Evolutionary conservation across 306 rosid species (phyloP), one percentile per base, ranked within the genome.

Genomic region (Lotus japonicus): DNA sequence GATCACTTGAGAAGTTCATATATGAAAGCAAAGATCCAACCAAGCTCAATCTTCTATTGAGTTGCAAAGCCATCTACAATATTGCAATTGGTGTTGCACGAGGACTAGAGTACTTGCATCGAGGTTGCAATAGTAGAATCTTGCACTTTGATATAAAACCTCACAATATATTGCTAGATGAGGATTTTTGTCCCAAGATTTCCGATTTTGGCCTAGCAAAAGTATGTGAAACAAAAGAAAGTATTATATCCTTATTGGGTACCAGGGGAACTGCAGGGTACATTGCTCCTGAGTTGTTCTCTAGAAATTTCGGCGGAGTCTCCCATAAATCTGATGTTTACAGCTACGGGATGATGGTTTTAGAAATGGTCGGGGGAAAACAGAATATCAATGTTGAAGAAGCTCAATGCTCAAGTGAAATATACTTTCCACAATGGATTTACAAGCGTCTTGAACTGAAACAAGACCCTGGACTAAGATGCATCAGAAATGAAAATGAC

Each of bases 201-300:
- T 49, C 82, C 0, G 89, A 84, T 48, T 84, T 84, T 10, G 86
- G 86, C 19, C 84, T 81, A 23, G 78, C 86, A 6, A 84, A 76
- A 73, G 26, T 84, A 3, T 81, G 86, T 5, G 23, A 16, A 0
- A 48, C 13, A 3, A 56, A 59, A 0, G 84, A 76, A 7, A 84
- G 86, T 3, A 28, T 49, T 1, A 58, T 81, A 5, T 84, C 86
- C 0, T 31, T 72, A 53, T 2, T 59, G 35, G 50, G 66, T 5
- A 66, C 80, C 0, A 78, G 85, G 42, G 85, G 83, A 6, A 82
- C 86, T 0, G 61, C 10, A 4, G 79, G 84, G 0, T 82, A 79
- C 17, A 79, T 82, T 71, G 88, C 75, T 1, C 82, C 79, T 0
- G 71, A 72, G 11, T 8, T 78, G 2, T 60, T 72, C 62, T 64